These are phyloP conservation scores for Pyrenophora graminea DNA, from an alignment of 2,329 filamentous ascomycete species.

Conservation along the genomic window DNA sequence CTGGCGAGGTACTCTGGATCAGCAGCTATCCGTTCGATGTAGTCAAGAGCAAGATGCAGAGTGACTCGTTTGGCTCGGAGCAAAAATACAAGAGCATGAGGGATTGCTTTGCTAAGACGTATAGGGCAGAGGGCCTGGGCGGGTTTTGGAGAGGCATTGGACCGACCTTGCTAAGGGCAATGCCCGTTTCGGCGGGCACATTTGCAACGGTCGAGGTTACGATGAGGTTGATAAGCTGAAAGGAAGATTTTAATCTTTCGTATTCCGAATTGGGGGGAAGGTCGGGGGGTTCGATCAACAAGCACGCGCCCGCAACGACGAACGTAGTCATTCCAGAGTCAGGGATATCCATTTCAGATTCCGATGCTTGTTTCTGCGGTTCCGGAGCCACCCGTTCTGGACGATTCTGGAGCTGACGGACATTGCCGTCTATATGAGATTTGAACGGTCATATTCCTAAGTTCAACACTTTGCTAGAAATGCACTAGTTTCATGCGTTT, in stretches of 20 bases:
- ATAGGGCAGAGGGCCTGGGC: slow-evolving; percentile 70
- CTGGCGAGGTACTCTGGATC: slow-evolving; percentile 92
- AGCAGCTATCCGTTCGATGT: slow-evolving; percentile 95
- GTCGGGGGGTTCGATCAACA: not conserved
- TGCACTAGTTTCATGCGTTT: no score
- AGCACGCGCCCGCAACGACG: not conserved
- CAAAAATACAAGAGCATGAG: slow-evolving; percentile 81
- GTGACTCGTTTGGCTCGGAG: slow-evolving; percentile 78
- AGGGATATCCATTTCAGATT: no score
- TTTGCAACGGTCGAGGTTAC: slow-evolving; percentile 69
- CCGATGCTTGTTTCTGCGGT: no score
- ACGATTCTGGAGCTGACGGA: no score
- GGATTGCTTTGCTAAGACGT: slow-evolving; percentile 86
- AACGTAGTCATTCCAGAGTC: no score
- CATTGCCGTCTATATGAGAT: no score
- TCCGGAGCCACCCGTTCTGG: no score
- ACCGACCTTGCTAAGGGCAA: slow-evolving; percentile 87
- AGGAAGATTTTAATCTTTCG: not conserved
- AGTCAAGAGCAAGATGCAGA: slow-evolving; percentile 99
- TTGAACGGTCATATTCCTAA: no score
- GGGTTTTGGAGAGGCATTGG: slow-evolving; percentile 96
- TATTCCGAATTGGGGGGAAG: not conserved
- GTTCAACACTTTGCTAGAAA: no score
- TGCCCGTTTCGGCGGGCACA: slow-evolving; percentile 97
- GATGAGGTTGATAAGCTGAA: slow-evolving; percentile 27